A percentile compares a stretch with the other conserved stretches of the same genome.
Evolutionary conservation across 345 rosid species (phyloP).

Genomic region (Brassica nigra): DNA sequence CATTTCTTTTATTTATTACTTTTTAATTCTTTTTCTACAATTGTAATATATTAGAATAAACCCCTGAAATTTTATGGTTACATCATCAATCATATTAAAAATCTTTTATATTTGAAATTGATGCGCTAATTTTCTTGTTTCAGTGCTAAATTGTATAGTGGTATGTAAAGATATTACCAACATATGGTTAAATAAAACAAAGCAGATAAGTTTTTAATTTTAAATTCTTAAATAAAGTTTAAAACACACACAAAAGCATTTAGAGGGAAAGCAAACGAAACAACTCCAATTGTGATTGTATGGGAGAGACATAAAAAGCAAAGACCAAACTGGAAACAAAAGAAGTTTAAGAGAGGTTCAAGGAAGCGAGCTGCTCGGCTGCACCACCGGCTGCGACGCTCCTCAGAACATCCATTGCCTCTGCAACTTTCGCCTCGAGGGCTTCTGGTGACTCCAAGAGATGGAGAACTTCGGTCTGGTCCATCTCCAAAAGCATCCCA

Average conservation of each 20-base stretch:
- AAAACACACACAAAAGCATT: conserved; percentile 17
- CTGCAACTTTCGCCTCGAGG: conserved; percentile 85
- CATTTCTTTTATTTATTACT: background rate
- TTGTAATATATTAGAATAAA: background rate
- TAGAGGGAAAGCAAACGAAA: conserved; percentile 10
- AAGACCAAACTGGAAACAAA: background rate
- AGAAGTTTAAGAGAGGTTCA: conserved; percentile 52
- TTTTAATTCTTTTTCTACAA: background rate
- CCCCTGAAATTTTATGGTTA: background rate
- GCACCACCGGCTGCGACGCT: conserved; percentile 67
- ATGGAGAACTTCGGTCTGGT: conserved; percentile 91
- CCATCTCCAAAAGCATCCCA: conserved; percentile 99
- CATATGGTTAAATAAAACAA: background rate
- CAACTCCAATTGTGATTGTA: conserved; percentile 20
- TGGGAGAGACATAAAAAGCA: background rate
- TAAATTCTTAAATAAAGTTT: background rate
- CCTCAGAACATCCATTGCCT: conserved; percentile 93
- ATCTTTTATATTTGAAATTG: too few species aligned
- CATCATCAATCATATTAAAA: background rate
- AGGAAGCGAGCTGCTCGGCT: conserved; percentile 74
- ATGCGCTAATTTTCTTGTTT: background rate
- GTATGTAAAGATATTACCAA: background rate
- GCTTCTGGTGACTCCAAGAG: conserved; percentile 95
- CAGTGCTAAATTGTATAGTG: background rate
- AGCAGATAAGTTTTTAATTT: background rate